Evolutionary conservation across 1,284 basidiomycete genomes (phyloP).

Genomic region (Naganishia liquefaciens): DNA sequence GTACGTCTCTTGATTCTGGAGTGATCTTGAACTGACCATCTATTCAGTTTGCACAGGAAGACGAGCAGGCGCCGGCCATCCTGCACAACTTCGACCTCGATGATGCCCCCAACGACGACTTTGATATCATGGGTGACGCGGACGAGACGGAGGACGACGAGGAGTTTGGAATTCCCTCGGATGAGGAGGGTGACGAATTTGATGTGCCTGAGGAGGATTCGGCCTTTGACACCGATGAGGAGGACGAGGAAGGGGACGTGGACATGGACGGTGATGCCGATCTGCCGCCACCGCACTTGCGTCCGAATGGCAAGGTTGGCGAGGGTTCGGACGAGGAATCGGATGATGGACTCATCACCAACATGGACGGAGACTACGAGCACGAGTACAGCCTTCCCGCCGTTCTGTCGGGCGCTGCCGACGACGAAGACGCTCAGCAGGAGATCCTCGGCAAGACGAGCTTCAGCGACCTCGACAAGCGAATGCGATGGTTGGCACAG

Average conservation of each 20-base stretch:
- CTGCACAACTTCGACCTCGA: conserved; percentile 54
- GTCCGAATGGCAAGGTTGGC: conserved; percentile 37
- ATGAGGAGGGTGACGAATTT: conserved; percentile 43
- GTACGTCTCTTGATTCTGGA: conserved; percentile 15
- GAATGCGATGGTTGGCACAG: conserved; percentile 84
- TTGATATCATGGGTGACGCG: conserved; percentile 35
- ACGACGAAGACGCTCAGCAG: conserved; percentile 72
- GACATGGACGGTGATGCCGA: conserved; percentile 57
- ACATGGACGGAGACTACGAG: conserved; percentile 50
- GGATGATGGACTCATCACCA: conserved; percentile 54
- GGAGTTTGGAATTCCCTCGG: conserved; percentile 33
- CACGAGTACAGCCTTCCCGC: conserved; percentile 61
- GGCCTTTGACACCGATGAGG: conserved; percentile 56
- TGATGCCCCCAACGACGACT: conserved; percentile 45
- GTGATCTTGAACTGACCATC: no score
- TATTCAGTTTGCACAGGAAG: conserved; percentile 40
- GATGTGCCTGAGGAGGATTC: conserved; percentile 59
- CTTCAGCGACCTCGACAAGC: conserved; percentile 77
- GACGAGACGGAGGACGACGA: conserved; percentile 31
- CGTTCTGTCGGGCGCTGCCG: conserved; percentile 73
- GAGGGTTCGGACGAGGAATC: conserved; percentile 36
- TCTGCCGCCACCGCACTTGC: conserved; percentile 37
- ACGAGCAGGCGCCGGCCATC: conserved; percentile 50
- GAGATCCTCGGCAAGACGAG: conserved; percentile 69
- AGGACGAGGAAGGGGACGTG: conserved; percentile 57